Evolutionary conservation across 1,139 yeast genomes (phyloP).

Genomic region (Taphrina betulina): DNA sequence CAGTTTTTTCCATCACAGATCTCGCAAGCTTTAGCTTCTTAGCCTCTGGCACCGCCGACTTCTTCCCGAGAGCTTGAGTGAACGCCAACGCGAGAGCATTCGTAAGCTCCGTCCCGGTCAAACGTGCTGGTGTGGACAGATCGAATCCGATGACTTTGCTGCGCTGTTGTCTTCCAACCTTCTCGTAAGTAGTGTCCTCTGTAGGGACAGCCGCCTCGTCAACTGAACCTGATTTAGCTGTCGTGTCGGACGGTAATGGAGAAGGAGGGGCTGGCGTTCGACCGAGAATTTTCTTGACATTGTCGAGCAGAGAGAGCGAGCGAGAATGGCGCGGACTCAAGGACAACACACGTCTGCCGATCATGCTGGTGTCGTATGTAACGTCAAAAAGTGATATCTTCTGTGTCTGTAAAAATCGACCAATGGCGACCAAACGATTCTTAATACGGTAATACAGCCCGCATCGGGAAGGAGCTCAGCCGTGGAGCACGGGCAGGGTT

Average conservation of each 20-base stretch:
- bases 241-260: neutral
- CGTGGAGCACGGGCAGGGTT: no score
- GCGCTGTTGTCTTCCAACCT: neutral
- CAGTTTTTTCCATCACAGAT: slow-evolving; percentile 6
- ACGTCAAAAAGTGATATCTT: no score
- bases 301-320: slow-evolving; percentile 9
- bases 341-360: no score
- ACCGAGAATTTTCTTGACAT: slow-evolving; percentile 15
- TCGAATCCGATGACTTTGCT: slow-evolving; percentile 16
- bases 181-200: neutral
- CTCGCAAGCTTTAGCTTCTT: slow-evolving; percentile 11
- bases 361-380: no score
- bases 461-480: no score
- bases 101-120: slow-evolving; percentile 4
- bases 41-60: neutral
- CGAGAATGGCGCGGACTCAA: no score
- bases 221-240: neutral
- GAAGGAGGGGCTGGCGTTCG: slow-evolving; percentile 8
- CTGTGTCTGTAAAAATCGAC: no score
- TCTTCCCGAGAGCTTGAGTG: neutral
- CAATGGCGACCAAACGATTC: no score
- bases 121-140: slow-evolving; percentile 3
- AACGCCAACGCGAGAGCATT: neutral
- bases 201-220: neutral
- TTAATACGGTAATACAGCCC: no score